Evolutionary conservation across 139 green algal species (phyloP).

Genomic region (Pseudopediastrum boryanum): DNA sequence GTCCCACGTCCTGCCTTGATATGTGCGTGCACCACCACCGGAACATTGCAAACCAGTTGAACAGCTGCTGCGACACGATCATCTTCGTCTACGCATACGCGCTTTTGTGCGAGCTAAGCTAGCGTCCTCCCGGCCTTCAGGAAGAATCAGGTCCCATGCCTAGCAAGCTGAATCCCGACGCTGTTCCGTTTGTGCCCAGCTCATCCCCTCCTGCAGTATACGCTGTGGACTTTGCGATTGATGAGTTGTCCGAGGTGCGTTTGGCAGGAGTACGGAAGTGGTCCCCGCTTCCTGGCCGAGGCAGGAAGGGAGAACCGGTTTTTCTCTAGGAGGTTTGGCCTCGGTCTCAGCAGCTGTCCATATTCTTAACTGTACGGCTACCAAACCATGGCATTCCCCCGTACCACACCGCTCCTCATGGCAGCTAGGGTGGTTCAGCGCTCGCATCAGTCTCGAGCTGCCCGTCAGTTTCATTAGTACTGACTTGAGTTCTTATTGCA

Average conservation of each 20-base stretch:
- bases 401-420: neutral
- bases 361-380: neutral
- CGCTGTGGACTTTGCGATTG: neutral
- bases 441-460: neutral
- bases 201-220: neutral
- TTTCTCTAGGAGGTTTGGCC: neutral
- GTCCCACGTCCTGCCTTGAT: no score
- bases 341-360: neutral
- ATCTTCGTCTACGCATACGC: no score
- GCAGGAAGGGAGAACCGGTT: neutral
- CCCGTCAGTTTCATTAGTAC: neutral
- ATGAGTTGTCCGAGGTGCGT: slow-evolving; percentile 17
- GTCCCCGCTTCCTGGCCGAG: neutral
- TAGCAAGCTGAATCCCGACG: slow-evolving; percentile 13
- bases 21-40: no score
- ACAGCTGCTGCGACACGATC: no score
- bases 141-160: no score
- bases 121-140: no score
- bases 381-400: neutral
- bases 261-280: neutral
- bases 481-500: neutral
- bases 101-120: no score
- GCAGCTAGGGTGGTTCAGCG: neutral
- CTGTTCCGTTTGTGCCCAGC: slow-evolving; percentile 24
- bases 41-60: no score